phyloP scores from a whole-genome alignment of 768 basidiomycete species.

The Termitomyces sp. region DNA sequence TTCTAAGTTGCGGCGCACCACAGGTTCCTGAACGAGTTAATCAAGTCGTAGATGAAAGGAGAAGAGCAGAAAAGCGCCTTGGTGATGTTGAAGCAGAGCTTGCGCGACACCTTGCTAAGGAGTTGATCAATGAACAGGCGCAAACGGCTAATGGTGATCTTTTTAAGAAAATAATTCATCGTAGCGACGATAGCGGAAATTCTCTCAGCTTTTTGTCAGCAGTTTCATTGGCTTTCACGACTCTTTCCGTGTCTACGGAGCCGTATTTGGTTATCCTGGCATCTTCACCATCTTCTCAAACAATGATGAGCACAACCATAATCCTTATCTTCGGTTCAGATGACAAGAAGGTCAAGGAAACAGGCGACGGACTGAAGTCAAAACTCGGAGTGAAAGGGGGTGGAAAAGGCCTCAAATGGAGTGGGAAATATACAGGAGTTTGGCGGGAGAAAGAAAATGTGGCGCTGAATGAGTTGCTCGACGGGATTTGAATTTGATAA shows the following conservation, averaged over 20 bases:
- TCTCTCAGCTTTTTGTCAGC: conserved; percentile 55
- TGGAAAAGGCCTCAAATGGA: conserved; percentile 72
- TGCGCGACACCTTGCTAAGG: conserved; percentile 40
- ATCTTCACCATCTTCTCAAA: conserved; percentile 39
- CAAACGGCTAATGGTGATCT: conserved; percentile 18
- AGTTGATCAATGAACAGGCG: conserved; percentile 31
- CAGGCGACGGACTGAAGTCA: conserved; percentile 50
- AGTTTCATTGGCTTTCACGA: conserved; percentile 43
- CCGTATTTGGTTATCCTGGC: conserved; percentile 36
- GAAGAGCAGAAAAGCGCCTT: conserved; percentile 59
- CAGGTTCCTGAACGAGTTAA: conserved; percentile 65
- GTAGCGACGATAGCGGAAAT: conserved; percentile 56
- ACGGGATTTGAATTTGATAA: conserved; percentile 13
- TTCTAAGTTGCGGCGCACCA: conserved; percentile 61
- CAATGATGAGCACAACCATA: conserved; percentile 36
- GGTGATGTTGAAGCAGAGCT: conserved; percentile 67
- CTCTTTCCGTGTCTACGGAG: conserved; percentile 16
- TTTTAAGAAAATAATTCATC: conserved; percentile 47
- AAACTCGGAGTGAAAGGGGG: conserved; percentile 69
- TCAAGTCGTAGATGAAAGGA: conserved; percentile 63
- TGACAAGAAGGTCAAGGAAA: conserved; percentile 51
- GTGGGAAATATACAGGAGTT: conserved; percentile 64
- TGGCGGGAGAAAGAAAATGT: conserved; percentile 50
- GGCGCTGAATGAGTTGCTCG: conserved; percentile 32
- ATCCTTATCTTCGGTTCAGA: conserved; percentile 59